phyloP scores from a whole-genome alignment of 768 basidiomycete species.

The Lactarius sanguifluus region DNA sequence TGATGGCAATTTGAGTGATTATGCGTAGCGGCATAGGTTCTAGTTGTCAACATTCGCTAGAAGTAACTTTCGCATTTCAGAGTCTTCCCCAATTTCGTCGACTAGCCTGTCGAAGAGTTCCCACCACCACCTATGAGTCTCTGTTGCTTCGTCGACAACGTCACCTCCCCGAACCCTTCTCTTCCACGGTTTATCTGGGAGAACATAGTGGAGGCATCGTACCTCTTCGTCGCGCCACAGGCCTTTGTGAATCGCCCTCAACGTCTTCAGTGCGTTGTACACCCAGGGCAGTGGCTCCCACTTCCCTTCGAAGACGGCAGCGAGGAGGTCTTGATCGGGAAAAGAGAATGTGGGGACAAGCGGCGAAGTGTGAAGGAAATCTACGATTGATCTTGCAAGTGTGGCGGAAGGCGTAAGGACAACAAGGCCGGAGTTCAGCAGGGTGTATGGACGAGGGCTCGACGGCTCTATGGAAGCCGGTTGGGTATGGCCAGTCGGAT shows the following conservation, averaged over 20 bases:
- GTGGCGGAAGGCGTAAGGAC: constrained; percentile 72
- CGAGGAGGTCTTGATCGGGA: constrained; percentile 91
- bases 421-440: constrained; percentile 89
- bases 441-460: constrained; percentile 73
- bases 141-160: constrained; percentile 50
- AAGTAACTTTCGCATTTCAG: constrained; percentile 52
- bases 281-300: constrained; percentile 83
- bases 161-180: constrained; percentile 45
- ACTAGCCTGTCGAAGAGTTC: constrained; percentile 48
- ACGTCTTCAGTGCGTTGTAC: constrained; percentile 92
- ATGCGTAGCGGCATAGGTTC: not conserved
- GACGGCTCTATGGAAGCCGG: constrained; percentile 42
- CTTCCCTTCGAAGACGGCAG: constrained; percentile 71
- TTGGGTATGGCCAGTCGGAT: constrained; percentile 48
- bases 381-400: constrained; percentile 52
- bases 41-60: constrained; percentile 46
- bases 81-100: constrained; percentile 47
- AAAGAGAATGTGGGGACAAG: constrained; percentile 62
- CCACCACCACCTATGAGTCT: constrained; percentile 81
- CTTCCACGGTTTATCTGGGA: constrained; percentile 86
- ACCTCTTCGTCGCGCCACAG: constrained; percentile 88
- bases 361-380: constrained; percentile 57
- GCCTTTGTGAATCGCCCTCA: constrained; percentile 64
- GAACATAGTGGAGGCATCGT: constrained; percentile 83
- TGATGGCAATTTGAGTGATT: not conserved